These are phyloP conservation scores for Cyclotella baltica DNA, from an alignment of 108 stramenopile species.

Conservation along the genomic window DNA sequence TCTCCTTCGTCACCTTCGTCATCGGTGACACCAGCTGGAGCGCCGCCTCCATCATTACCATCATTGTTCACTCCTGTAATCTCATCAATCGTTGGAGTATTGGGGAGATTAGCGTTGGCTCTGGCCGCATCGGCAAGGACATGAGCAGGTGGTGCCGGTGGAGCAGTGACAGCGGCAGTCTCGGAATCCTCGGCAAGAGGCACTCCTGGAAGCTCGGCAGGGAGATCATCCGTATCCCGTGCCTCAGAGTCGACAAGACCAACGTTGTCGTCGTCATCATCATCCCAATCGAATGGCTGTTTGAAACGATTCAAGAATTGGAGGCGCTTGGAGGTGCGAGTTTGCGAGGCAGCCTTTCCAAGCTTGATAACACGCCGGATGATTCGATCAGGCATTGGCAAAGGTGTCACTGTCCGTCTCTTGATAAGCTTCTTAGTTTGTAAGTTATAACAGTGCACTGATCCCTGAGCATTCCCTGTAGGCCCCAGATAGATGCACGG, in stretches of 20 bases:
- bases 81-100: neutral
- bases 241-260: neutral
- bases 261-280: neutral
- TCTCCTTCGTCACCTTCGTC: too few relatives aligned
- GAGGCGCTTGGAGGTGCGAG: neutral
- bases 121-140: neutral
- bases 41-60: neutral
- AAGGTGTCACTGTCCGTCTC: neutral
- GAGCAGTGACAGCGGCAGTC: neutral
- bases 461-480: too few relatives aligned
- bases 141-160: too few relatives aligned
- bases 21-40: neutral
- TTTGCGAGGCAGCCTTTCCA: neutral
- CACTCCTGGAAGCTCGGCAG: too few relatives aligned
- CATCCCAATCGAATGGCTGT: neutral
- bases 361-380: too few relatives aligned
- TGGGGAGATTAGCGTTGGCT: conserved; percentile 4
- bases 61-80: conserved; percentile 6
- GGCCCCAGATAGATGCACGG: neutral
- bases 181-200: too few relatives aligned
- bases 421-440: too few relatives aligned
- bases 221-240: neutral
- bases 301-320: conserved; percentile 14
- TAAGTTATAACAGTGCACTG: too few relatives aligned
- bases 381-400: too few relatives aligned